phyloP scores from a whole-genome alignment of 306 rosid genomes.

The Rosa lucieae region DNA sequence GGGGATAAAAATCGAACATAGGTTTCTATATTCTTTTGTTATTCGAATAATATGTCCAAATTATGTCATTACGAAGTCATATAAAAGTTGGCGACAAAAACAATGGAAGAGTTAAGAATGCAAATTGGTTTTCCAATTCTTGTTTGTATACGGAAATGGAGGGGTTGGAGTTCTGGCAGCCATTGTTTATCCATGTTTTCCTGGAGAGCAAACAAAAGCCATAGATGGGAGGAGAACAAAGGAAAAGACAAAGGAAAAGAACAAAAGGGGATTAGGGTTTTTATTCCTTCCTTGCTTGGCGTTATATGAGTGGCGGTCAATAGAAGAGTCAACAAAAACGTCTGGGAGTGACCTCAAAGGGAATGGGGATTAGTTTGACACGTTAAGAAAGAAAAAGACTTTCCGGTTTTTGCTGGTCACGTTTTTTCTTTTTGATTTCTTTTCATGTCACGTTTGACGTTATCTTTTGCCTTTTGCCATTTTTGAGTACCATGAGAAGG shows the following conservation, averaged over 20 bases:
- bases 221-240: constrained; percentile 19
- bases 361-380: constrained; percentile 32
- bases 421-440: background rate
- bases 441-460: background rate
- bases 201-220: constrained; percentile 14
- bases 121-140: constrained; percentile 17
- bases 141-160: constrained; percentile 24
- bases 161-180: constrained; percentile 20
- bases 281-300: constrained; percentile 14
- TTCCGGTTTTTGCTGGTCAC: constrained; percentile 32
- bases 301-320: constrained; percentile 34
- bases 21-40: constrained; percentile 35
- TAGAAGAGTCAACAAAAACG: constrained; percentile 46
- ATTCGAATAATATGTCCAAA: constrained; percentile 27
- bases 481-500: background rate
- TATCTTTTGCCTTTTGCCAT: background rate
- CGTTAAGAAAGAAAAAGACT: constrained; percentile 12
- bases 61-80: constrained; percentile 18
- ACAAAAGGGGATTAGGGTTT: background rate
- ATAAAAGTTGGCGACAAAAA: background rate
- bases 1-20: constrained; percentile 14
- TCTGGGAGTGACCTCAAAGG: constrained; percentile 35
- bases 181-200: background rate
- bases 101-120: constrained; percentile 7
- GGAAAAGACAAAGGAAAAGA: constrained; percentile 9